Evolutionary conservation across 2,329 filamentous ascomycete species (phyloP), one percentile per base, ranked within the genome.

Genomic region (Aspergillus texensis): DNA sequence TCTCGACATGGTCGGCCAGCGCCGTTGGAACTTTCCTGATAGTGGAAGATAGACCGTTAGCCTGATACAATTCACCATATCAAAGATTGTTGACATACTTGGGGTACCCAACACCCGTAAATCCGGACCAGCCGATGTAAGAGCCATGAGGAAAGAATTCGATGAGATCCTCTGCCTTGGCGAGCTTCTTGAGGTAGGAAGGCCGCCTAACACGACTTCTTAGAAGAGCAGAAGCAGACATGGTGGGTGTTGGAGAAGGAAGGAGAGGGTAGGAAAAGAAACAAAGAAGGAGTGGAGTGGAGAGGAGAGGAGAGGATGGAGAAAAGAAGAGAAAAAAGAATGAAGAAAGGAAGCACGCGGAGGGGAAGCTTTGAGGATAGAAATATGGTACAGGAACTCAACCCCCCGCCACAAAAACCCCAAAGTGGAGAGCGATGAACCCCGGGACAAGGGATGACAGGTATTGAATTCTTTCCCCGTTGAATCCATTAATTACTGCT

Each of bases 81-180:
- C 10, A 34, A 10, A 52, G 28, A 52, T 9, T 11, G n/a, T 11
- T 24, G n/a, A 82, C 87, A 72, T 81, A 91, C 90, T 95, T 95
- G 67, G 92, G 92, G 81, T 95, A 95, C 64, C 92, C 92, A 60
- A 96, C 92, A 71, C 92, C 93, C 14, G 93, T 96, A 80, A 96
- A 96, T 41, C 93, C 93, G 67, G 89, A 93, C 93, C 93, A 96
- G 73, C 93, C 93, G 72, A 96, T 87, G 78, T 95, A 95, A n/a
- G 91, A 81, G 74, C 89, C 89, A 83, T 95, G 87, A 68, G 93
- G 93, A 73, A 96, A 96, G 70, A 91, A 85, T 67, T 91, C 85
- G 64, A 96, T 85, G 67, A 96, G 79, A 76, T 96, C 92, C 78
- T 95, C 88, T 43, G 93, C 88, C 71, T 88, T 88, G 71, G 89